These are phyloP conservation scores for Didymella segeticola DNA, from an alignment of 2,329 filamentous ascomycete genomes.

Conservation along the genomic window DNA sequence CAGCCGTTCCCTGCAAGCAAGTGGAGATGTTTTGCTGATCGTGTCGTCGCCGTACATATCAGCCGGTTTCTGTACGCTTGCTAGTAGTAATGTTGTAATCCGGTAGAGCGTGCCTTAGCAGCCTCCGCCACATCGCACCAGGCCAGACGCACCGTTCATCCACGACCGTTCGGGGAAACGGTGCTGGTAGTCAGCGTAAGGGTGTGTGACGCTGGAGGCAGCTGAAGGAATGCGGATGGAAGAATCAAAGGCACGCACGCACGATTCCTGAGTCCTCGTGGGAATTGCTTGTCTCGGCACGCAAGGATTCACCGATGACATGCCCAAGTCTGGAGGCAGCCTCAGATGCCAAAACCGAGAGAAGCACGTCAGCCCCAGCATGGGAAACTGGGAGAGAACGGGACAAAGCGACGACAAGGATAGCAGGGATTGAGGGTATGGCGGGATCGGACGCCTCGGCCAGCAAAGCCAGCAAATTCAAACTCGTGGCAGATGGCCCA, in stretches of 20 bases:
- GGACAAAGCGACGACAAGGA: conserved; percentile 15
- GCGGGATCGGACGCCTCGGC: conserved; percentile 25
- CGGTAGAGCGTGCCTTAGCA: conserved; percentile 34
- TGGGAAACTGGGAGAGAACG: conserved; percentile 13
- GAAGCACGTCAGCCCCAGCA: conserved; percentile 41
- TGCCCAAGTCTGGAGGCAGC: conserved; percentile 20
- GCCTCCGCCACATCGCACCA: conserved; percentile 28
- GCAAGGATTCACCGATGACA: conserved; percentile 27
- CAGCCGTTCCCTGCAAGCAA: conserved; percentile 40
- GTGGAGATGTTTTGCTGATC: conserved; percentile 50
- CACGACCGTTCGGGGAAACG: conserved; percentile 19
- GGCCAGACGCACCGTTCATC: conserved; percentile 16
- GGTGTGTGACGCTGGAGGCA: conserved; percentile 8
- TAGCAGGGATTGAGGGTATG: conserved; percentile 32
- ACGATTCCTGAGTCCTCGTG: conserved; percentile 21
- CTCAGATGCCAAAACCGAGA: conserved; percentile 36
- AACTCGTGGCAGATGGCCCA: neutral
- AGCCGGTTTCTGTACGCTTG: conserved; percentile 36
- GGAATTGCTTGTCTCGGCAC: conserved; percentile 23
- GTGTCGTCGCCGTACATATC: conserved; percentile 37
- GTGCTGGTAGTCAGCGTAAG: conserved; percentile 20
- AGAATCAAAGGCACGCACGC: conserved; percentile 12
- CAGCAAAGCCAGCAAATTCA: conserved; percentile 34
- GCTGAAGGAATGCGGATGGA: conserved; percentile 8
- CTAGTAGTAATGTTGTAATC: conserved; percentile 21